Base-by-base conservation (phyloP, 768 basidiomycete genomes). In the Lactifluus volemus region DNA sequence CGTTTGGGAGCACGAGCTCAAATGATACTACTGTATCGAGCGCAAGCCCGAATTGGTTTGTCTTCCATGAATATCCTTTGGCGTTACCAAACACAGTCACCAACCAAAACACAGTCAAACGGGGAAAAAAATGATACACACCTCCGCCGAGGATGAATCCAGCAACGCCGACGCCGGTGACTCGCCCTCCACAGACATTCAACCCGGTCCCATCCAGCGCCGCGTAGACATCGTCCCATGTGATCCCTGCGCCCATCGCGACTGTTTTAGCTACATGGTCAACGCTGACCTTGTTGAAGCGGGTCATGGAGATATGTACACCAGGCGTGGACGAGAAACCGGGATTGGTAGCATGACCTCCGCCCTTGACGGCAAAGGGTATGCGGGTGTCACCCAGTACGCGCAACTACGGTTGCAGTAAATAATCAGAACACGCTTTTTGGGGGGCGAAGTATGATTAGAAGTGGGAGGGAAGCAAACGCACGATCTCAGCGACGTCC, bases 141-240 rank as follows among this genome's bases (percentile, higher is more conserved):
- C 68, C 68, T 19, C 69, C 69, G 15, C 69, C 69, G n/a, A 70
- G 68, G 21, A 61, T 65, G 15, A 68, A 61, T 0, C 69, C 69
- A 5, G 60, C 68, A 25, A 68, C 68, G 10, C 69, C 66, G 38
- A 70, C 58, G 32, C 66, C 66, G 5, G 59, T 44, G 10, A 67
- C 63, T 3, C 69, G 59, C 19, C 69, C 69, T 11, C 69, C 69
- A 5, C 65, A 54, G 12, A 70, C 63, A 47, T 61, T 68, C 10
- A 68, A 59, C 19, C 68, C 66, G n/a, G 54, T 55, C 14, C 61
- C 55, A 5, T 64, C 54, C 10, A 70, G 60, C 1, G 42, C 54
- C n/a, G 42, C 38, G 17, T 71, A 71, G 7, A 71, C 67, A 17
- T 71, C 61, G 36, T 71, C 70, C 68, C 70, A 71, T 10, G 65